Evolutionary conservation across 441 rosid genomes (phyloP).

Genomic region (Geranium incanum): DNA sequence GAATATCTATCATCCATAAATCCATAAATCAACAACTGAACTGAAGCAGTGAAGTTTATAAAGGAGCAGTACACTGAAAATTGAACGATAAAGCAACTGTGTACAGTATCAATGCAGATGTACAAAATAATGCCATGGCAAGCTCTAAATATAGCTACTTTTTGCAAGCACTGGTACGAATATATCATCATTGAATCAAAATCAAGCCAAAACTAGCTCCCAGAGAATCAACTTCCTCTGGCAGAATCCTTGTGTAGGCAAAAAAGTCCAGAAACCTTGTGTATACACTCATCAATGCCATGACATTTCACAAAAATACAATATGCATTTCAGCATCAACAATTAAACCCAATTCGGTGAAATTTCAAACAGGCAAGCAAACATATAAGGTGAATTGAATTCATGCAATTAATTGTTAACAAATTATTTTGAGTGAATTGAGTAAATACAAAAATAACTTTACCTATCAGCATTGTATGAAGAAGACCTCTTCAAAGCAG

Average conservation of each 20-base stretch:
- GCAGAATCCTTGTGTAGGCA: too few relatives aligned
- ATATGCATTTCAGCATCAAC: too few relatives aligned
- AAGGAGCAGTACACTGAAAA: too few relatives aligned
- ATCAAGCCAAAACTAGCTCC: background rate
- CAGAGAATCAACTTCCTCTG: background rate
- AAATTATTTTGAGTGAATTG: background rate
- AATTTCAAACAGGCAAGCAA: background rate
- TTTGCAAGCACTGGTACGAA: too few relatives aligned
- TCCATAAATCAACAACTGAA: too few relatives aligned
- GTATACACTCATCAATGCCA: background rate
- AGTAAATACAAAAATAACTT: background rate
- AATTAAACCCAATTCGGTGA: background rate
- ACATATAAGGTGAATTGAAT: background rate
- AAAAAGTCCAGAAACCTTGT: background rate
- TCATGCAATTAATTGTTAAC: background rate
- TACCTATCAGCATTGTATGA: constrained; percentile 81
- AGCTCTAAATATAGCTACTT: too few relatives aligned
- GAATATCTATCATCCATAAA: too few relatives aligned
- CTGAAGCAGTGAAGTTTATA: too few relatives aligned
- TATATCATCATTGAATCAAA: too few relatives aligned
- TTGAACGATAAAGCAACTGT: too few relatives aligned
- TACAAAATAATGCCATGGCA: too few relatives aligned
- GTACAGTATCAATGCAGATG: background rate
- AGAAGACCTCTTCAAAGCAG: constrained; percentile 60
- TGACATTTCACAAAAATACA: too few relatives aligned